These are phyloP conservation scores for Trichophaea hybrida DNA, from an alignment of 2,329 filamentous ascomycete genomes.

Conservation along the genomic window DNA sequence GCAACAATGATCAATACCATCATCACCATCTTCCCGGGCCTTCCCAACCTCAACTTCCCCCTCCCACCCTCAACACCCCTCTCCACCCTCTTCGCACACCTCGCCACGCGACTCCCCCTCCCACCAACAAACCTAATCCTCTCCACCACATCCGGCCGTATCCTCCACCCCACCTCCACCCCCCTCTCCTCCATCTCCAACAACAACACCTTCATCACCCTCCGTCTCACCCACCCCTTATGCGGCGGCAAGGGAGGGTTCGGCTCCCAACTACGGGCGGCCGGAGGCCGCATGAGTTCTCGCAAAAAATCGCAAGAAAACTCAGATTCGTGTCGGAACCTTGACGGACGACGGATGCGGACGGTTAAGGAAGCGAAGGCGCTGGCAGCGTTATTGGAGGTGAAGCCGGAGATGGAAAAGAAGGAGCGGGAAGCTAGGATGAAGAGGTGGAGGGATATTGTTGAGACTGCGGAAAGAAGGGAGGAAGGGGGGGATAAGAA, in stretches of 20 bases:
- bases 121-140: constrained; percentile 54
- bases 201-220: constrained; percentile 54
- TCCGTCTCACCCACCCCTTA: constrained; percentile 64
- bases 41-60: constrained; percentile 67
- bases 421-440: constrained; percentile 73
- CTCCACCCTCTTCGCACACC: constrained; percentile 48
- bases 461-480: constrained; percentile 67
- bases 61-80: constrained; percentile 51
- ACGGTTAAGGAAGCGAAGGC: constrained; percentile 94
- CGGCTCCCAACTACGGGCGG: constrained; percentile 88
- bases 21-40: constrained; percentile 67
- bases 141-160: constrained; percentile 65
- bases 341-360: constrained; percentile 76
- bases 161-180: constrained; percentile 43
- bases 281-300: constrained; percentile 96
- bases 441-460: constrained; percentile 74
- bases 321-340: constrained; percentile 80
- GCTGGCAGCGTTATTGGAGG: constrained; percentile 81
- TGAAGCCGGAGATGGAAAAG: constrained; percentile 94
- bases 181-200: constrained; percentile 49
- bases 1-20: constrained; percentile 56
- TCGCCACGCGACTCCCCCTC: constrained; percentile 51
- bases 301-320: constrained; percentile 75
- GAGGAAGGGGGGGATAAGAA: constrained; percentile 65
- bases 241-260: constrained; percentile 96